A percentile compares a stretch with the other conserved stretches of the same genome.
phyloP scores from a whole-genome alignment of 331 rosid genomes.

The Quercus tomentella region DNA sequence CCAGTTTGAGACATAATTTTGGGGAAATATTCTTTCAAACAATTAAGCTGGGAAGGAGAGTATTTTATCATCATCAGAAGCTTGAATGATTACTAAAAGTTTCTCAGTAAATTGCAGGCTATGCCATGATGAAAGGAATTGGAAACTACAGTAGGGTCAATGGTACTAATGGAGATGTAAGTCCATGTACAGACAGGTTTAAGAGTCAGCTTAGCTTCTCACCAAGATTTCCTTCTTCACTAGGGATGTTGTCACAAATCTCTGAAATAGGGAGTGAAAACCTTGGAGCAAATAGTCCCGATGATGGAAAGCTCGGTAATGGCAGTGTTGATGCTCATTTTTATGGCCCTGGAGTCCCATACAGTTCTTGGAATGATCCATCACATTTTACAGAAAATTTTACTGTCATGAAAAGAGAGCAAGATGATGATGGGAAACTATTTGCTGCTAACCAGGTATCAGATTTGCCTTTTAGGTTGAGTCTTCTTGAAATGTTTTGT shows the following conservation, averaged over 20 bases:
- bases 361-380: conserved; percentile 50
- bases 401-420: conserved; percentile 49
- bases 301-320: conserved; percentile 34
- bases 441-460: conserved; percentile 55
- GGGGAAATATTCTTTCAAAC: neutral
- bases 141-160: conserved; percentile 34
- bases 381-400: conserved; percentile 40
- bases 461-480: neutral
- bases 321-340: conserved; percentile 28
- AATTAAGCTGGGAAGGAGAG: neutral
- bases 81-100: conserved; percentile 7
- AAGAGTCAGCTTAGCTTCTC: conserved; percentile 56
- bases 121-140: conserved; percentile 36
- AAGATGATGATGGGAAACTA: conserved; percentile 33
- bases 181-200: conserved; percentile 46
- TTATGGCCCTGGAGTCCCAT: conserved; percentile 44
- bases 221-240: conserved; percentile 40
- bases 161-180: conserved; percentile 31
- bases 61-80: neutral
- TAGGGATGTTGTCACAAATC: conserved; percentile 61
- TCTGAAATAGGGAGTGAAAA: conserved; percentile 43
- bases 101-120: conserved; percentile 40
- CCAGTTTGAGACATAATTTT: neutral
- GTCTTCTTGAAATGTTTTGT: neutral
- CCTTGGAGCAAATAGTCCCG: conserved; percentile 30